Evolutionary conservation across 1,139 yeast genomes (phyloP).

Genomic region (Candida sp.): DNA sequence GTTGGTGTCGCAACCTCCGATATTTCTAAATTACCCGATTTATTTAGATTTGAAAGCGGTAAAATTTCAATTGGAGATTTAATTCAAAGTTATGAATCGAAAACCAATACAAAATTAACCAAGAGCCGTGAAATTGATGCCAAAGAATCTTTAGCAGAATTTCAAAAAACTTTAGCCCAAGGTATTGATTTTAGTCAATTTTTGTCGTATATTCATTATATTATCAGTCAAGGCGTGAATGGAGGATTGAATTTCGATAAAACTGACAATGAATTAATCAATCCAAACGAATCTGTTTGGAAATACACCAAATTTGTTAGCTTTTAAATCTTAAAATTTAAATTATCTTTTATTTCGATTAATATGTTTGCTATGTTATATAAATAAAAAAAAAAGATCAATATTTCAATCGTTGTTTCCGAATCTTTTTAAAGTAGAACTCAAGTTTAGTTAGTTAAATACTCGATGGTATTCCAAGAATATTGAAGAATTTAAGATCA

Average conservation of each 20-base stretch:
- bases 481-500: too few species aligned
- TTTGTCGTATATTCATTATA: conserved; percentile 25
- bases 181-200: conserved; percentile 30
- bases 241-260: conserved; percentile 27
- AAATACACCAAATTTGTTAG: too few species aligned
- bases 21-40: conserved; percentile 40
- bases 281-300: conserved; percentile 50
- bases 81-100: conserved; percentile 37
- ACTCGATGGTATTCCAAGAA: too few species aligned
- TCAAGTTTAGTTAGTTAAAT: too few species aligned
- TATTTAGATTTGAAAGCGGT: conserved; percentile 43
- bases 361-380: too few species aligned
- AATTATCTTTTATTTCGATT: too few species aligned
- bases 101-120: conserved; percentile 32
- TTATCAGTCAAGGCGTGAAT: conserved; percentile 29
- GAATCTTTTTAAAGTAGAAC: too few species aligned
- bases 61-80: conserved; percentile 34
- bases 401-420: too few species aligned
- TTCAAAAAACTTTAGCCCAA: conserved; percentile 17
- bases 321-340: too few species aligned
- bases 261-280: conserved; percentile 45
- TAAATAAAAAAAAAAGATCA: too few species aligned
- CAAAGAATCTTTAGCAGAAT: conserved; percentile 28
- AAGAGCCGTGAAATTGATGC: conserved; percentile 19
- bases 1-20: conserved; percentile 34